phyloP scores from a whole-genome alignment of 164 flowering plant species.

The Piper longum region DNA sequence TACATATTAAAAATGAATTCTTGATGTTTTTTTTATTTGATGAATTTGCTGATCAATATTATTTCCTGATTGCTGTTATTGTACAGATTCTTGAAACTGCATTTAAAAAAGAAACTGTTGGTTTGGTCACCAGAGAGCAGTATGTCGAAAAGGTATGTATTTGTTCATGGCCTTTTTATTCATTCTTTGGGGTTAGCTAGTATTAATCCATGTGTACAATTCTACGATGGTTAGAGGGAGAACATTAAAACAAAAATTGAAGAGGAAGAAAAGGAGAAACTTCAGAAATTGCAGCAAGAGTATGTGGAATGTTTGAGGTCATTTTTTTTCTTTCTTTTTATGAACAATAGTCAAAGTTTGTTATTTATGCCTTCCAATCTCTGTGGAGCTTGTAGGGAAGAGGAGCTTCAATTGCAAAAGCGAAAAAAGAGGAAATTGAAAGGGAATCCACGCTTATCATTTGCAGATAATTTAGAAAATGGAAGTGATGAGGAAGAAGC shows the following conservation, averaged over 20 bases:
- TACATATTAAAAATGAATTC: no score
- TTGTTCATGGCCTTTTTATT: neutral
- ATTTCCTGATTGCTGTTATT: neutral
- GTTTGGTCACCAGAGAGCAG: slow-evolving; percentile 94
- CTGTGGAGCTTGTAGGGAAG: slow-evolving; percentile 40
- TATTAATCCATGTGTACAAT: neutral
- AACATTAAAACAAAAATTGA: slow-evolving; percentile 76
- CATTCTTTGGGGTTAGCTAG: neutral
- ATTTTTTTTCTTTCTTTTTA: neutral
- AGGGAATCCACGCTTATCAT: slow-evolving; percentile 64
- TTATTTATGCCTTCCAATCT: neutral
- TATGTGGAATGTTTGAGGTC: slow-evolving; percentile 22
- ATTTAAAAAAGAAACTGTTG: slow-evolving; percentile 96
- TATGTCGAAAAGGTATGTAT: slow-evolving; percentile 86
- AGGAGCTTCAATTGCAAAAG: slow-evolving; percentile 70
- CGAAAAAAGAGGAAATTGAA: slow-evolving; percentile 76
- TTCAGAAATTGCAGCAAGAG: slow-evolving; percentile 91
- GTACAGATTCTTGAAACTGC: slow-evolving; percentile 88
- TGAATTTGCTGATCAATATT: neutral
- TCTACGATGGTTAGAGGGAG: slow-evolving; percentile 43
- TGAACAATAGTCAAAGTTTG: neutral
- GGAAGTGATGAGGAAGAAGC: slow-evolving; percentile 66
- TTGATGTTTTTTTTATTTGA: neutral
- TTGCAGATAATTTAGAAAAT: slow-evolving; percentile 68
- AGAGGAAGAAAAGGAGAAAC: slow-evolving; percentile 98